These are phyloP conservation scores for Umbilicaria muhlenbergii DNA, from an alignment of 495 filamentous ascomycete genomes.

Conservation along the genomic window DNA sequence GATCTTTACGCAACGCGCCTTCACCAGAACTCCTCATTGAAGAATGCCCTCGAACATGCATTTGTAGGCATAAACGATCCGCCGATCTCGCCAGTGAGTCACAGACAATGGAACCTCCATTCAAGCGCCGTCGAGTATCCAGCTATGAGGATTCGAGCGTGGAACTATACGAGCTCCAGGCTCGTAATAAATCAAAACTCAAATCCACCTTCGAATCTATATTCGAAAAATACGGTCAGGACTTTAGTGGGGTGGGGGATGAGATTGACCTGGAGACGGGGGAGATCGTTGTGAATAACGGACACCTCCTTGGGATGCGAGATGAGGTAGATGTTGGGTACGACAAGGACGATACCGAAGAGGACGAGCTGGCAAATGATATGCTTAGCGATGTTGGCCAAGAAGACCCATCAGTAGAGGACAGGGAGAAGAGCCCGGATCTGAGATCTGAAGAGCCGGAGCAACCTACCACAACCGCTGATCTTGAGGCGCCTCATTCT, in stretches of 20 bases:
- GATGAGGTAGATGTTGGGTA: conserved; percentile 32
- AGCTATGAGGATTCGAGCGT: conserved; percentile 28
- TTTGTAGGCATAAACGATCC: too few relatives aligned
- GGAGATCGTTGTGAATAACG: conserved; percentile 72
- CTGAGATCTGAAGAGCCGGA: neutral
- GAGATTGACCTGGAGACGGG: conserved; percentile 68
- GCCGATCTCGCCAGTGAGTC: neutral
- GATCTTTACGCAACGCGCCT: too few relatives aligned
- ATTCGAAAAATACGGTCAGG: conserved; percentile 71
- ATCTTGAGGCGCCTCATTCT: neutral
- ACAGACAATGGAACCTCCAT: conserved; percentile 35
- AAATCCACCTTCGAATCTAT: conserved; percentile 75
- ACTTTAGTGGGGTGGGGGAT: conserved; percentile 69
- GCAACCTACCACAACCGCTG: neutral
- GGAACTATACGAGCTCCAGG: conserved; percentile 40
- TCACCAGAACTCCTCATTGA: too few relatives aligned
- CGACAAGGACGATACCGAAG: conserved; percentile 3
- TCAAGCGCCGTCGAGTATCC: conserved; percentile 39
- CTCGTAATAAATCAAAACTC: conserved; percentile 45
- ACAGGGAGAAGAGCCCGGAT: too few relatives aligned
- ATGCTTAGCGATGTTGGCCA: too few relatives aligned
- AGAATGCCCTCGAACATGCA: too few relatives aligned
- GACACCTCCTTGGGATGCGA: conserved; percentile 50
- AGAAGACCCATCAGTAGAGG: too few relatives aligned
- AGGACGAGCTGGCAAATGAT: neutral